These are phyloP conservation scores for Colletotrichum sp. DNA, from an alignment of 2,329 filamentous ascomycete genomes.

Conservation along the genomic window DNA sequence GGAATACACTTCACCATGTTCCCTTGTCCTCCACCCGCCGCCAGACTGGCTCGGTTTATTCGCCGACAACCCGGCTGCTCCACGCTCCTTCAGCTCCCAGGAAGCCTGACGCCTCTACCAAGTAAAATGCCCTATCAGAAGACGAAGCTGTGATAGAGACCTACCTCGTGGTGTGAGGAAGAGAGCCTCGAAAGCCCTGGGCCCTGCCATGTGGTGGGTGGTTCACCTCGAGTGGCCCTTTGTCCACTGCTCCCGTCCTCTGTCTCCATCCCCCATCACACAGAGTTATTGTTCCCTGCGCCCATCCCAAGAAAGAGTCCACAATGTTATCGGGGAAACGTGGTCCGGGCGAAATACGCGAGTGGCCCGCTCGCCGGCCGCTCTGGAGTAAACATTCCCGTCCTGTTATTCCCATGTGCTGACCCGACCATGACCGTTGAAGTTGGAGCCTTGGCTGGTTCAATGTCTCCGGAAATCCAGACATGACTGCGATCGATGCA, in stretches of 20 bases:
- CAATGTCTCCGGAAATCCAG: background rate
- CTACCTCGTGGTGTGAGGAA: background rate
- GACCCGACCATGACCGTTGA: background rate
- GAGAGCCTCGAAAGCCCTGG: background rate
- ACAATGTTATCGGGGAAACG: background rate
- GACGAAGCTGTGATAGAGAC: background rate
- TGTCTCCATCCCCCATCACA: background rate
- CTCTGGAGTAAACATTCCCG: background rate
- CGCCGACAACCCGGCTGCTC: background rate
- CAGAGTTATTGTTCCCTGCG: background rate
- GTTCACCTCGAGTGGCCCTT: background rate
- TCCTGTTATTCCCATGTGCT: background rate
- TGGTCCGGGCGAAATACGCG: background rate
- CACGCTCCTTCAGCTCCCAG: background rate
- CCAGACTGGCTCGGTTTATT: conserved; percentile 7
- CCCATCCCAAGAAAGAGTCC: background rate
- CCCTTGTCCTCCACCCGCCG: background rate
- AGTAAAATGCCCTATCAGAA: background rate
- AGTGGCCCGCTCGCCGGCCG: background rate
- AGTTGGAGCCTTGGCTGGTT: background rate
- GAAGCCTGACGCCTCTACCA: background rate
- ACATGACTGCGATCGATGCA: background rate
- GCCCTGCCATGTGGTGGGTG: background rate
- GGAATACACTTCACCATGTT: background rate
- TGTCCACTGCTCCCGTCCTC: background rate